Conservation (phyloP, 306 rosid genomes). For the Citrullus mucosospermus region DNA sequence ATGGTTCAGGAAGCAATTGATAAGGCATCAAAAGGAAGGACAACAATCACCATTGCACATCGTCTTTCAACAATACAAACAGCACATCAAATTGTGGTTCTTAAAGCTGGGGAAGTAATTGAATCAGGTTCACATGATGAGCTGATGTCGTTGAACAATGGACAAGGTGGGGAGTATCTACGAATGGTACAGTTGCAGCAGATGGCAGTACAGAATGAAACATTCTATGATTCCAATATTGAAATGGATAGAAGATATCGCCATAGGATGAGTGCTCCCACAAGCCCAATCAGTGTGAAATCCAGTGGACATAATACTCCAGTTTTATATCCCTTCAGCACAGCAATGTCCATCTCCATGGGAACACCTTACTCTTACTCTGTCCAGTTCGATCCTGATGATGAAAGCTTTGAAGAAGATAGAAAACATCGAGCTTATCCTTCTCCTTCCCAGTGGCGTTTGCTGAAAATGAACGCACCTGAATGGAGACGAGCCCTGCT, state of each 20-base stretch:
- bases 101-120: constrained; percentile 53
- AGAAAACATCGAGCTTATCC: constrained; percentile 24
- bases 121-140: constrained; percentile 60
- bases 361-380: constrained; percentile 77
- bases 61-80: constrained; percentile 54
- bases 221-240: constrained; percentile 16
- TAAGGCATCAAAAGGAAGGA: constrained; percentile 79
- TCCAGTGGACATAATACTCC: constrained; percentile 47
- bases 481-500: constrained; percentile 62
- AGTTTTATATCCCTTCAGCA: constrained; percentile 36
- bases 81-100: constrained; percentile 47
- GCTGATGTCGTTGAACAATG: constrained; percentile 44
- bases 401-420: constrained; percentile 41
- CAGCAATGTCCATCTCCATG: constrained; percentile 41
- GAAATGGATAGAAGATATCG: constrained; percentile 28
- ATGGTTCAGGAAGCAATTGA: constrained; percentile 76
- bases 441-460: constrained; percentile 61
- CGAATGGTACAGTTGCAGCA: constrained; percentile 74
- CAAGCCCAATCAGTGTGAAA: constrained; percentile 53
- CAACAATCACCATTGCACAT: constrained; percentile 71
- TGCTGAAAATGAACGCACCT: constrained; percentile 68
- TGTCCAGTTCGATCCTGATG: constrained; percentile 47
- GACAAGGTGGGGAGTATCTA: constrained; percentile 50
- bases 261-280: constrained; percentile 35
- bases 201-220: constrained; percentile 33